Evolutionary conservation across 2,329 filamentous ascomycete species (phyloP).

Genomic region (Aspergillus nomiae): DNA sequence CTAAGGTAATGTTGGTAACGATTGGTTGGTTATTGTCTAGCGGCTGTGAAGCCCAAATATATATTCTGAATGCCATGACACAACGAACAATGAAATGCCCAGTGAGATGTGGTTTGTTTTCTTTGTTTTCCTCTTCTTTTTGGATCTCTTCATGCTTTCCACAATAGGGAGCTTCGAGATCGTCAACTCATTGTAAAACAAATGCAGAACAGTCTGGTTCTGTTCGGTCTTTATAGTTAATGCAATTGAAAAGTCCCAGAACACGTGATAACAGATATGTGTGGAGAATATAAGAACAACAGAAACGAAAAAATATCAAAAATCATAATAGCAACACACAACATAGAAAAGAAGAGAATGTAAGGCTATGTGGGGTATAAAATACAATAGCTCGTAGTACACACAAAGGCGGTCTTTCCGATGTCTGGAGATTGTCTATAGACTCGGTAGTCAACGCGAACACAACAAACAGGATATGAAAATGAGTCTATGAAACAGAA

Average conservation of each 20-base stretch:
- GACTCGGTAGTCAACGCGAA: background rate
- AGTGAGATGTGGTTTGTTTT: background rate
- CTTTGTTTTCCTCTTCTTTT: background rate
- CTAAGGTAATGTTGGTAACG: background rate
- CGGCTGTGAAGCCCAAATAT: background rate
- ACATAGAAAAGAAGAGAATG: slow-evolving; percentile 1
- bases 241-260: background rate
- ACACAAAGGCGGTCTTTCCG: slow-evolving; percentile 1
- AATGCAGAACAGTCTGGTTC: slow-evolving; percentile 10
- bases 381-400: slow-evolving; percentile 12
- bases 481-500: background rate
- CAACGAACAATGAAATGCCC: background rate
- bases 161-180: background rate
- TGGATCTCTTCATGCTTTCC: background rate
- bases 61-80: background rate
- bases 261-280: background rate
- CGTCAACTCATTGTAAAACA: background rate
- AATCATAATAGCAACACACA: background rate
- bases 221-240: background rate
- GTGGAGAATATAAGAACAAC: background rate
- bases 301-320: background rate
- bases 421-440: background rate
- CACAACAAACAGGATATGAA: background rate
- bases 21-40: background rate
- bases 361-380: slow-evolving; percentile 11